Base-by-base conservation (phyloP, 441 rosid species). In the Manihot esculenta region DNA sequence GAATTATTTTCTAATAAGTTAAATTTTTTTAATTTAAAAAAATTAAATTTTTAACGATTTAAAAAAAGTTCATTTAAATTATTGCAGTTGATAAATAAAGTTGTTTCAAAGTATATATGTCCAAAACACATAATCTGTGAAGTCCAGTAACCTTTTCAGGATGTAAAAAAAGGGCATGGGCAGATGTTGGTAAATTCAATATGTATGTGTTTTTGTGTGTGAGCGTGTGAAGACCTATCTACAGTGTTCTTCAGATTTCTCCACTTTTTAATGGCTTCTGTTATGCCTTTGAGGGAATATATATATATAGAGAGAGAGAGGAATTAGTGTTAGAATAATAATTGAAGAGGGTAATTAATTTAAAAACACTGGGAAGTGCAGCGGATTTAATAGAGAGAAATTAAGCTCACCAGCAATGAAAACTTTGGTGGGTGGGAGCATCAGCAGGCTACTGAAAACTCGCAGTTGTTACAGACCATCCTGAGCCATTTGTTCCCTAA, bases 401-500 rank as follows among this genome's bases (percentile, higher is more conserved):
- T n/a, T n/a, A n/a, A 44, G 68, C 26, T 21, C 14, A 20, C 21
- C 17, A 48, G 66, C 14, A 47, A 30, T 59, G 56, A 47, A 33
- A 58, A 47, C 26, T 27, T 47, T 65, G 67, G 12, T 56, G n/a
- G 42, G 26, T 20, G 56, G 7, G n/a, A n/a, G n/a, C n/a, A n/a
- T n/a, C n/a, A 27, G 58, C 20, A 49, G 58, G 24, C 20, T 41
- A 53, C 49, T 38, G 50, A 41, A 7, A 71, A 73, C 81, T 73
- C 63, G 65, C 66, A 78, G 72, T 70, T 77, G 59, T 42, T 69
- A 58, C 44, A 60, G 75, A 42, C 21, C 24, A 21, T 61, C 42
- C 77, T 73, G 75, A 54, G 23, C 66, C 30, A 15, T 61, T 70
- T 77, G 80, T 77, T 69, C 59, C 80, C 74, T 73, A 48, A 73